A percentile compares a stretch with the other conserved stretches of the same genome.
These are phyloP conservation scores for Metschnikowia picachoensis DNA, from an alignment of 805 yeast species.

Conservation along the genomic window DNA sequence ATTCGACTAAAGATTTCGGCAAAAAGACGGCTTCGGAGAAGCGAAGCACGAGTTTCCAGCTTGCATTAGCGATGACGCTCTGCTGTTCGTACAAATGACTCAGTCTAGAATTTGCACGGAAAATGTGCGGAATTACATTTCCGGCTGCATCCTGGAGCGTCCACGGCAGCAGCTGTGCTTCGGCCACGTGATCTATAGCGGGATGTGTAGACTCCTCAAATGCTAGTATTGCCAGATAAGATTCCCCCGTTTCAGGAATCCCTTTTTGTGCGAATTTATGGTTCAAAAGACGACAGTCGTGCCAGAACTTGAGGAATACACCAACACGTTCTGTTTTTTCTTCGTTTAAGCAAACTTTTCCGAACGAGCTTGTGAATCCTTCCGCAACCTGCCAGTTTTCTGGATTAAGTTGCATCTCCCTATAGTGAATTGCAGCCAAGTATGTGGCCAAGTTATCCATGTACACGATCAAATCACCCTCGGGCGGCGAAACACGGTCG, in stretches of 20 bases:
- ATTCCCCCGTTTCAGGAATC: slow-evolving; percentile 13
- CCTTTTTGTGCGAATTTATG: slow-evolving; percentile 16
- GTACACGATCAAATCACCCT: slow-evolving; percentile 29
- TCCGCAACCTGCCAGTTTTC: slow-evolving; percentile 20
- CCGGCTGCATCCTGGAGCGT: slow-evolving; percentile 9
- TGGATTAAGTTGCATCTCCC: slow-evolving; percentile 20
- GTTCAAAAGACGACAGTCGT: slow-evolving; percentile 27
- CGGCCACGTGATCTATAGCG: slow-evolving; percentile 21
- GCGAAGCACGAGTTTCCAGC: slow-evolving; percentile 27
- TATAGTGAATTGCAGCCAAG: slow-evolving; percentile 22
- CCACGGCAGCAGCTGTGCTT: slow-evolving; percentile 23
- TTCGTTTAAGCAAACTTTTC: slow-evolving; percentile 28
- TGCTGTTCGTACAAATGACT: slow-evolving; percentile 2
- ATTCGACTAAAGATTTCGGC: slow-evolving; percentile 29
- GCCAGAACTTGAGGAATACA: slow-evolving; percentile 35
- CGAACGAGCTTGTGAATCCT: slow-evolving; percentile 27
- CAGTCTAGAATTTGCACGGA: slow-evolving; percentile 16
- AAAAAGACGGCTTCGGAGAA: slow-evolving; percentile 25
- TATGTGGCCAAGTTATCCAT: slow-evolving; percentile 29
- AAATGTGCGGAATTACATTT: slow-evolving; percentile 15
- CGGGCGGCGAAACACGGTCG: slow-evolving; percentile 31
- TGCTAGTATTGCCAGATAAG: slow-evolving; percentile 22
- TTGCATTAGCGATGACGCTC: slow-evolving; percentile 1
- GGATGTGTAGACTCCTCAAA: slow-evolving; percentile 14
- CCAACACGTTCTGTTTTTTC: slow-evolving; percentile 25